Evolutionary conservation across 495 filamentous ascomycete species (phyloP).

Genomic region (Glonium stellatum): DNA sequence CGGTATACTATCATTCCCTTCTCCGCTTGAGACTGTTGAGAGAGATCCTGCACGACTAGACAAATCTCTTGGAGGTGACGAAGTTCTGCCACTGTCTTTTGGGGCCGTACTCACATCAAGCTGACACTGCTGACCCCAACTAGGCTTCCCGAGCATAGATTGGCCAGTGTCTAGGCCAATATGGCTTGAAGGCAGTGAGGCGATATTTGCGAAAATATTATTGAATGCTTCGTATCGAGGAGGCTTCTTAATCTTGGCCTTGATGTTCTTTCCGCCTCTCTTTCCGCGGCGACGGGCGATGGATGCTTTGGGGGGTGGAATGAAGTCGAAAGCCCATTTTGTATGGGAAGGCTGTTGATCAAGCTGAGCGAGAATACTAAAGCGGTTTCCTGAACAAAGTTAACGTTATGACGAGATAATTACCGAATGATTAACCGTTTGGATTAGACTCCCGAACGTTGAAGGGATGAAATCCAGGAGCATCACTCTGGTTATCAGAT

Average conservation of each 20-base stretch:
- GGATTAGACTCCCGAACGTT: constrained; percentile 9
- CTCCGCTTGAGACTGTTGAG: neutral
- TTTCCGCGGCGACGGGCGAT: constrained; percentile 18
- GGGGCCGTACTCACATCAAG: neutral
- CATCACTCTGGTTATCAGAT: neutral
- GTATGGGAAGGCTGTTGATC: constrained; percentile 11
- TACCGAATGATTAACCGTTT: neutral
- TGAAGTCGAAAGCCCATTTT: constrained; percentile 21
- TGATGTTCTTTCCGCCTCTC: constrained; percentile 10
- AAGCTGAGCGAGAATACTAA: constrained; percentile 20
- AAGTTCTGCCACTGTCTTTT: neutral
- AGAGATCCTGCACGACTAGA: neutral
- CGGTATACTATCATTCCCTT: neutral
- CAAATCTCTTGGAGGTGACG: neutral
- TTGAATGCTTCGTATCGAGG: constrained; percentile 1
- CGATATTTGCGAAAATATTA: constrained; percentile 6
- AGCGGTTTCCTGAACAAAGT: constrained; percentile 17
- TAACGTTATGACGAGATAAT: neutral
- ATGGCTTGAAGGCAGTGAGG: neutral
- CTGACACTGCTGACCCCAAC: neutral
- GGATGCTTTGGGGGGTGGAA: constrained; percentile 4
- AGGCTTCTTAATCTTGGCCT: neutral
- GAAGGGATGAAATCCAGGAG: neutral
- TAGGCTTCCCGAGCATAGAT: neutral
- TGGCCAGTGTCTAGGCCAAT: neutral